phyloP scores from a whole-genome alignment of 164 flowering plant species.

The Magnolia kwangsiensis region DNA sequence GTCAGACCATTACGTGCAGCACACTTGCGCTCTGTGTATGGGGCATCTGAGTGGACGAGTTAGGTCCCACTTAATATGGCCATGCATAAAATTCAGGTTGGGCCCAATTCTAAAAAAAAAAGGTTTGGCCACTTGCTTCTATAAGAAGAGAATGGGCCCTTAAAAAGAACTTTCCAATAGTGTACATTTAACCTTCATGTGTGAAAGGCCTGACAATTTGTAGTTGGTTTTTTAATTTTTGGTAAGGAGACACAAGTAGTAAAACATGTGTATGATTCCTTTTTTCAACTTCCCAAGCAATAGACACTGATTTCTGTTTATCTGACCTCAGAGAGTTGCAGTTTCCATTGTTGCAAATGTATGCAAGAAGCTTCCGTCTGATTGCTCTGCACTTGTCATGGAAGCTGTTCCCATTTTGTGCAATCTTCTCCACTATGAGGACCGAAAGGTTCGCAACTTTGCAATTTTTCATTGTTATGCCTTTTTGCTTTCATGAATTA shows the following conservation, averaged over 20 bases:
- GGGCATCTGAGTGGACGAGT: too few species aligned
- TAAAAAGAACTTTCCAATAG: too few species aligned
- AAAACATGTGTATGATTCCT: background rate
- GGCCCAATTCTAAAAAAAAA: too few species aligned
- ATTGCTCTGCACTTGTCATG: constrained; percentile 49
- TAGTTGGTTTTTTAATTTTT: background rate
- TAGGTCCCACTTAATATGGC: too few species aligned
- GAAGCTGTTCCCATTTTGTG: constrained; percentile 86
- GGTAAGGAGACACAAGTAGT: too few species aligned
- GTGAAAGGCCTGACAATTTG: background rate
- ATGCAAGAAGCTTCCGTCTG: constrained; percentile 76
- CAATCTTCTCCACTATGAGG: constrained; percentile 84
- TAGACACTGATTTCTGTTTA: background rate
- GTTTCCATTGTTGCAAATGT: constrained; percentile 73
- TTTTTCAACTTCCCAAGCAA: background rate
- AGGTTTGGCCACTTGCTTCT: too few species aligned
- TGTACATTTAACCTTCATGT: too few species aligned
- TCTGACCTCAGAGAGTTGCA: constrained; percentile 61
- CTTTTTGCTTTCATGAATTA: background rate
- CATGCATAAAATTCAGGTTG: too few species aligned
- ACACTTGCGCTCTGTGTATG: too few species aligned
- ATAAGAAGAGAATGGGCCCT: too few species aligned
- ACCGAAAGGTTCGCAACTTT: constrained; percentile 30
- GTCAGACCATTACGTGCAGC: too few species aligned
- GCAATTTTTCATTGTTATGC: background rate